Percentiles rank a stretch among this genome's conserved stretches.
phyloP scores from a whole-genome alignment of 495 filamentous ascomycete genomes.

The Pyrenopolyporus hunteri region DNA sequence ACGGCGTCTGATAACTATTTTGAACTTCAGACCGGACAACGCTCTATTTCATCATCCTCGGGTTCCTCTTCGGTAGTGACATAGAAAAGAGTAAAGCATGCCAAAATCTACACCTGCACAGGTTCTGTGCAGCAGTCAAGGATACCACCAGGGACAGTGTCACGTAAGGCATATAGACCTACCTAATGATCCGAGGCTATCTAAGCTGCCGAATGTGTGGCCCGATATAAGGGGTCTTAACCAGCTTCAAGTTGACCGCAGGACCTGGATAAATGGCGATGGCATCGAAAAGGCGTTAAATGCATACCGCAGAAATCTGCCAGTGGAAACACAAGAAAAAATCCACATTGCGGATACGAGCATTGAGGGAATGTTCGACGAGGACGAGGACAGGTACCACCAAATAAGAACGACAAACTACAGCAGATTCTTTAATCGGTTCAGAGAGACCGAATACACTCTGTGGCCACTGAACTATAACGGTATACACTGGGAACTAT shows the following conservation, averaged over 20 bases:
- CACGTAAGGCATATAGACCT: constrained; percentile 13
- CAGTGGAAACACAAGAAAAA: neutral
- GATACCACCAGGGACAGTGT: constrained; percentile 1
- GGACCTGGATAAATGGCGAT: constrained; percentile 15
- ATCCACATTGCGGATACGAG: constrained; percentile 10
- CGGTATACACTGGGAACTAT: constrained; percentile 30
- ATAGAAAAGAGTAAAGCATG: neutral
- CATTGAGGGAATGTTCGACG: constrained; percentile 8
- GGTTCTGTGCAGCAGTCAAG: constrained; percentile 4
- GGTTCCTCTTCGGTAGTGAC: too few species aligned
- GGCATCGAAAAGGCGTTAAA: constrained; percentile 29
- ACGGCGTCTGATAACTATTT: too few species aligned
- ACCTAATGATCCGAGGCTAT: neutral
- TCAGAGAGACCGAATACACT: constrained; percentile 22
- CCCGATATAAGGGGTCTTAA: constrained; percentile 34
- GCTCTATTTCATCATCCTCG: too few species aligned
- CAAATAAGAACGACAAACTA: neutral
- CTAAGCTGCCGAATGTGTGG: neutral
- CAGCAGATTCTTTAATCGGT: neutral
- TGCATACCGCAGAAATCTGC: constrained; percentile 12
- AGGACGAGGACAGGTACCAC: neutral
- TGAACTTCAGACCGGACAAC: too few species aligned
- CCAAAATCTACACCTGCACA: neutral
- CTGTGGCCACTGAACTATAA: constrained; percentile 29
- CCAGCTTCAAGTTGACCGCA: constrained; percentile 25